phyloP scores from a whole-genome alignment of 306 rosid species.

The Rubus idaeus region DNA sequence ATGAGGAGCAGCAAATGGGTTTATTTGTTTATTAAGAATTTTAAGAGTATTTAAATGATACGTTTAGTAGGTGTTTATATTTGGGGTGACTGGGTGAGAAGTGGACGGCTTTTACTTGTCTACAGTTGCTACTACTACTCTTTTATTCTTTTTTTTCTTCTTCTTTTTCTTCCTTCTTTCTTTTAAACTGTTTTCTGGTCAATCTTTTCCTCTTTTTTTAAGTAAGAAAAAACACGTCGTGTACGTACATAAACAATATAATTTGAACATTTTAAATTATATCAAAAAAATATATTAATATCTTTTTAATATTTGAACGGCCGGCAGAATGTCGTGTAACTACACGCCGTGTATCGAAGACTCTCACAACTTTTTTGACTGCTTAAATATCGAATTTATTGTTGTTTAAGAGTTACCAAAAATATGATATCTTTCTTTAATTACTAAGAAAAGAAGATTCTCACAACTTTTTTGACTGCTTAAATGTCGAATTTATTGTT shows the following conservation, averaged over 20 bases:
- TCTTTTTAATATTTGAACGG: no score
- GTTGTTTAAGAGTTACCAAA: not conserved
- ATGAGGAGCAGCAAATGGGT: conserved; percentile 7
- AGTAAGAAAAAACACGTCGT: no score
- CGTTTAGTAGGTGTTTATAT: conserved; percentile 2
- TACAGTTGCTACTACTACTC: not conserved
- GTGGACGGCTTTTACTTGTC: not conserved
- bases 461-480: not conserved
- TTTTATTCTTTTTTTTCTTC: no score
- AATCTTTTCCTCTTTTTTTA: no score
- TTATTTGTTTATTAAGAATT: not conserved
- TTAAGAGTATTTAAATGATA: not conserved
- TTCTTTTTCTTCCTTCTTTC: no score
- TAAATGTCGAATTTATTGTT: not conserved
- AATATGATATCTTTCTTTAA: not conserved
- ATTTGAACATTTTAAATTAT: no score
- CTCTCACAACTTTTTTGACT: not conserved
- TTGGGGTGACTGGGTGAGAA: no score
- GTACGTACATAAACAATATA: no score
- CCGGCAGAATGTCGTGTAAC: no score
- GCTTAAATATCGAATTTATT: not conserved
- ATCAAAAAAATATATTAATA: no score
- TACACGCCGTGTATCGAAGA: no score
- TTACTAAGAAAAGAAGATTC: not conserved
- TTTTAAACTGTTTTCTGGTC: no score